A percentile compares a stretch with the other conserved stretches of the same genome.
phyloP scores from a whole-genome alignment of 140 eudicot genomes.

The Stevia rebaudiana region DNA sequence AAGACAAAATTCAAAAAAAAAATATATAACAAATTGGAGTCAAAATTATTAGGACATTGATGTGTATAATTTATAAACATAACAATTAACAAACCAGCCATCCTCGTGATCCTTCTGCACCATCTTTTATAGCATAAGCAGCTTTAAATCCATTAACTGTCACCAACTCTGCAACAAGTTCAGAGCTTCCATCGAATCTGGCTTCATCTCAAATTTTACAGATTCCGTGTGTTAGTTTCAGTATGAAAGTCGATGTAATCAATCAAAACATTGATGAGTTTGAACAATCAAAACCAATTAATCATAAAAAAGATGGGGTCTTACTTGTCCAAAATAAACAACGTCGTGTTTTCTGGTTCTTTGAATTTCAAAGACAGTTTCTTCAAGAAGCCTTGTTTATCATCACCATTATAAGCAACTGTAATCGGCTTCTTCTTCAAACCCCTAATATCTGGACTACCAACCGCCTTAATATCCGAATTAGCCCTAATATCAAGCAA shows the following conservation, averaged over 20 bases:
- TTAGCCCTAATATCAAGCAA: constrained; percentile 76
- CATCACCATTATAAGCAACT: constrained; percentile 68
- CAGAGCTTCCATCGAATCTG: constrained; percentile 97
- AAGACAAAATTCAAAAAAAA: background rate
- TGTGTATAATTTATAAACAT: too few species aligned
- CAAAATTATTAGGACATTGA: background rate
- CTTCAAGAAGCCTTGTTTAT: constrained; percentile 85
- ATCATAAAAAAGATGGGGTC: constrained; percentile 3
- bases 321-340: constrained; percentile 93
- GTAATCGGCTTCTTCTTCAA: constrained; percentile 70
- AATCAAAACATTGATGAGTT: background rate
- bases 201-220: constrained; percentile 44
- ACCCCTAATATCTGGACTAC: constrained; percentile 69
- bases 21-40: background rate
- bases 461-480: constrained; percentile 48
- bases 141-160: constrained; percentile 94
- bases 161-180: constrained; percentile 90
- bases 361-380: constrained; percentile 69
- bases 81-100: constrained; percentile 69
- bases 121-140: constrained; percentile 95
- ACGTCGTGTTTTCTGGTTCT: constrained; percentile 86
- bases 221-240: constrained; percentile 22
- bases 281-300: constrained; percentile 5
- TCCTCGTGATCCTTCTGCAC: constrained; percentile 96
- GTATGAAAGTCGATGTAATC: background rate